Conservation (phyloP, 1,284 basidiomycete species). For the Sporisorium sorghi region DNA sequence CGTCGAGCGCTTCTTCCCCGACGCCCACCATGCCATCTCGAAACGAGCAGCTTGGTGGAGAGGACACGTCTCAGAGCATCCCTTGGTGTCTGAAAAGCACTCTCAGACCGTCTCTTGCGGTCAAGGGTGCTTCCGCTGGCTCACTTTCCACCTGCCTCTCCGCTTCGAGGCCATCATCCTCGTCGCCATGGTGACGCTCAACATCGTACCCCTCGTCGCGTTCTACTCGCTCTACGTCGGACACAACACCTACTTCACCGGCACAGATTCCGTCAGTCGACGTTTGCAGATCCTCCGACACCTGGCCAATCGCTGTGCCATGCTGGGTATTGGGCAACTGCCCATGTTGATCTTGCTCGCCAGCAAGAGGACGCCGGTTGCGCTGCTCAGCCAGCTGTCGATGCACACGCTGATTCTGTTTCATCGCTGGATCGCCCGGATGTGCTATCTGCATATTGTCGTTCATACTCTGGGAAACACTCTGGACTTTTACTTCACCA, state of each 20-base stretch:
- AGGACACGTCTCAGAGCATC: constrained; percentile 28
- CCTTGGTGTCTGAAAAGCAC: constrained; percentile 17
- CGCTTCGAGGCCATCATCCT: constrained; percentile 40
- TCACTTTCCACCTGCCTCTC: constrained; percentile 44
- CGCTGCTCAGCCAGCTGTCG: constrained; percentile 54
- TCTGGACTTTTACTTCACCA: constrained; percentile 13
- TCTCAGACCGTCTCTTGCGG: constrained; percentile 18
- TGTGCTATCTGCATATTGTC: constrained; percentile 51
- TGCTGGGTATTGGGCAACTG: constrained; percentile 57
- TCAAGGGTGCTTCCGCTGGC: constrained; percentile 19
- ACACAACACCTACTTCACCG: constrained; percentile 34
- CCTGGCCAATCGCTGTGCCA: constrained; percentile 60
- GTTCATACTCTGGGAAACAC: constrained; percentile 55
- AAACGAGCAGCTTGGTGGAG: constrained; percentile 16
- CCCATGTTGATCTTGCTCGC: constrained; percentile 66
- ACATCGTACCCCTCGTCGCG: constrained; percentile 29
- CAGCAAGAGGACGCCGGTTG: constrained; percentile 62
- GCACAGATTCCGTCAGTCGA: constrained; percentile 21
- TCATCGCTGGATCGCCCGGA: constrained; percentile 67
- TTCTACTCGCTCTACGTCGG: constrained; percentile 33
- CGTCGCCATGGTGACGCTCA: constrained; percentile 26
- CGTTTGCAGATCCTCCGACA: constrained; percentile 27
- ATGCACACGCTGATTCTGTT: constrained; percentile 65
- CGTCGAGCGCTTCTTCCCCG: constrained; percentile 13
- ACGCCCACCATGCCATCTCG: background rate